These are phyloP conservation scores for Bombardia bombarda DNA, from an alignment of 495 filamentous ascomycete genomes.

Conservation along the genomic window DNA sequence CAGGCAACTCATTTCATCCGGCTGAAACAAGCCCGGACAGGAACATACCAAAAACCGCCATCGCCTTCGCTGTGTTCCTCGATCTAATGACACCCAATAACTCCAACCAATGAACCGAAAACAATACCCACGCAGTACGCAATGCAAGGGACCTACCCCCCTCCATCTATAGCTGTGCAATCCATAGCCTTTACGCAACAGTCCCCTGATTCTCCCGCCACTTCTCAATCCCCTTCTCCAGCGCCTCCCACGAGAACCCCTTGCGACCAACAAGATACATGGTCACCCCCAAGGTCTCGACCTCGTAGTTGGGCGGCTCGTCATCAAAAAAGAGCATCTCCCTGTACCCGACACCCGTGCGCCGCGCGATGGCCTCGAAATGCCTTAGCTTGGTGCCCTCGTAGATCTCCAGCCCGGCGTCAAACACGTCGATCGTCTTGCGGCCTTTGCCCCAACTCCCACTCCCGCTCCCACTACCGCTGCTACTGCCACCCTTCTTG, in stretches of 20 bases:
- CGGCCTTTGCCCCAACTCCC: constrained; percentile 26
- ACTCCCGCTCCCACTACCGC: background rate
- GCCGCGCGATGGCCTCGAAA: constrained; percentile 62
- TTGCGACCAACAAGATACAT: constrained; percentile 67
- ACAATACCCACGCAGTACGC: background rate
- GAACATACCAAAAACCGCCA: too few relatives aligned
- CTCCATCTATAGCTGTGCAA: too few relatives aligned
- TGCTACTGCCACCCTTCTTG: background rate
- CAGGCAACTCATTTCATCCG: too few relatives aligned
- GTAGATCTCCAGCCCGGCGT: constrained; percentile 78
- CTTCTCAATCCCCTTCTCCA: constrained; percentile 70
- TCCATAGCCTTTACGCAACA: constrained; percentile 10
- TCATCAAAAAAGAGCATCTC: constrained; percentile 98
- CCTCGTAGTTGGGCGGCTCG: constrained; percentile 78
- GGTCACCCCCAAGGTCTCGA: constrained; percentile 74
- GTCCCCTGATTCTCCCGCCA: constrained; percentile 63
- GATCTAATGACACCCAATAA: too few relatives aligned
- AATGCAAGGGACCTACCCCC: background rate
- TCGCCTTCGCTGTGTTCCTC: too few relatives aligned
- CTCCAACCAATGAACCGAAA: background rate
- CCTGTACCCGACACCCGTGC: constrained; percentile 57
- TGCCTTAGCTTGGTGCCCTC: constrained; percentile 80
- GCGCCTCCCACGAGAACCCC: constrained; percentile 69
- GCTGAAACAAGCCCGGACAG: too few relatives aligned
- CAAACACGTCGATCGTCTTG: constrained; percentile 68